phyloP scores from a whole-genome alignment of 2,329 filamentous ascomycete species.

The Ophiosphaerella korrae region DNA sequence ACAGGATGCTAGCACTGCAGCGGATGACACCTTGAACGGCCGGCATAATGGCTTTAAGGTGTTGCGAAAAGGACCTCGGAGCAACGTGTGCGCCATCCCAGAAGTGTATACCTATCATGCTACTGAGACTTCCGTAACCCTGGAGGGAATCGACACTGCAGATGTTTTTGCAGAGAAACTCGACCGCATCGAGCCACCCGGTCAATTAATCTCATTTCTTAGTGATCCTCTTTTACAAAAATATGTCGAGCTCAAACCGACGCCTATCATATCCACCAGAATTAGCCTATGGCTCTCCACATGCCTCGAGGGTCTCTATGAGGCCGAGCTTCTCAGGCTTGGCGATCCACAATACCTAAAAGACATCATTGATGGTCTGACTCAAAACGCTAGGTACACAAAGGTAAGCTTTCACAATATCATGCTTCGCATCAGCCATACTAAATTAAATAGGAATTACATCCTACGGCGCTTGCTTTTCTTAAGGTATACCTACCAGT shows the following conservation, averaged over 20 bases:
- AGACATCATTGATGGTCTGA: conserved; percentile 40
- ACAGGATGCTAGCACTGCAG: conserved; percentile 61
- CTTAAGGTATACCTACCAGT: conserved; percentile 41
- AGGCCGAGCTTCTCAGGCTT: conserved; percentile 18
- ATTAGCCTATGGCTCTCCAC: conserved; percentile 47
- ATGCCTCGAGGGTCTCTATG: conserved; percentile 45
- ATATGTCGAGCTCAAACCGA: conserved; percentile 62
- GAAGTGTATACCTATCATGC: conserved; percentile 75
- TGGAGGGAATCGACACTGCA: conserved; percentile 79
- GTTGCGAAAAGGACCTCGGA: conserved; percentile 57
- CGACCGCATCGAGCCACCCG: conserved; percentile 80
- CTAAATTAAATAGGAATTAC: conserved; percentile 35
- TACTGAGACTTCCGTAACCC: conserved; percentile 60
- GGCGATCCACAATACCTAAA: conserved; percentile 27
- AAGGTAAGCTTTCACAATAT: conserved; percentile 33
- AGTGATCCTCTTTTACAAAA: conserved; percentile 80
- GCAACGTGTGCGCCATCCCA: conserved; percentile 61
- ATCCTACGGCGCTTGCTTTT: conserved; percentile 39
- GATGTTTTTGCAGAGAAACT: conserved; percentile 72
- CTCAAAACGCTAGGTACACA: conserved; percentile 40
- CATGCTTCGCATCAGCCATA: too few species aligned
- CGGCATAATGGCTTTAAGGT: conserved; percentile 67
- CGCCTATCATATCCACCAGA: conserved; percentile 30
- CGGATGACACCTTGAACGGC: conserved; percentile 42
- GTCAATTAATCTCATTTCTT: conserved; percentile 78